phyloP scores from a whole-genome alignment of 306 rosid species.

The Glycyrrhiza uralensis region DNA sequence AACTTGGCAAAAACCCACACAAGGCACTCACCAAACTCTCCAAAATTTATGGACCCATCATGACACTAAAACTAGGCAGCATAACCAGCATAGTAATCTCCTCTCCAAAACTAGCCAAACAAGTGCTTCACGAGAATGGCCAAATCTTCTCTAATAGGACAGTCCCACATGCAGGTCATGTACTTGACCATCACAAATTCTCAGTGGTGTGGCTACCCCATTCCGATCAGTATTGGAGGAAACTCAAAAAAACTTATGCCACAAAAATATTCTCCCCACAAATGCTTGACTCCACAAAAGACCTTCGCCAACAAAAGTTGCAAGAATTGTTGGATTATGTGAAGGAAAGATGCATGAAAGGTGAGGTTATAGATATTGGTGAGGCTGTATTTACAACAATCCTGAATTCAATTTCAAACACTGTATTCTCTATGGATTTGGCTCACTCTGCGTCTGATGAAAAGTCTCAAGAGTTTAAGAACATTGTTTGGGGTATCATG shows the following conservation, averaged over 20 bases:
- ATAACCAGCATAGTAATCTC: conserved; percentile 18
- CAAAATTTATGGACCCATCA: conserved; percentile 17
- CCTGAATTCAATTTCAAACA: conserved; percentile 8
- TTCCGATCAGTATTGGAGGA: neutral
- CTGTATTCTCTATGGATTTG: conserved; percentile 24
- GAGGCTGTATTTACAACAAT: neutral
- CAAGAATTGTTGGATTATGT: conserved; percentile 3
- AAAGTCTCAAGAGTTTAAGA: conserved; percentile 3
- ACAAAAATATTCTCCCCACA: conserved; percentile 1
- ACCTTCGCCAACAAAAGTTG: neutral
- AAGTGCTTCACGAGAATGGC: neutral
- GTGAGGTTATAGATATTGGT: conserved; percentile 16
- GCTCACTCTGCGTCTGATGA: neutral
- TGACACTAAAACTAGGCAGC: conserved; percentile 7
- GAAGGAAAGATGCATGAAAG: neutral
- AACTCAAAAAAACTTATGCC: neutral
- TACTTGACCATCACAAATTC: neutral
- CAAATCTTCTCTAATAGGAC: neutral
- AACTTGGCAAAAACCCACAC: conserved; percentile 16
- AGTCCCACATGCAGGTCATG: neutral
- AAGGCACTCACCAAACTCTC: conserved; percentile 1
- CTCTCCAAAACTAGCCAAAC: conserved; percentile 22
- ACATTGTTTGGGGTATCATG: neutral
- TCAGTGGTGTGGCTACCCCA: neutral
- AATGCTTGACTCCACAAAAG: conserved; percentile 8